These are phyloP conservation scores for Dactylellina drechsleri DNA, from an alignment of 2,329 filamentous ascomycete genomes.

Conservation along the genomic window DNA sequence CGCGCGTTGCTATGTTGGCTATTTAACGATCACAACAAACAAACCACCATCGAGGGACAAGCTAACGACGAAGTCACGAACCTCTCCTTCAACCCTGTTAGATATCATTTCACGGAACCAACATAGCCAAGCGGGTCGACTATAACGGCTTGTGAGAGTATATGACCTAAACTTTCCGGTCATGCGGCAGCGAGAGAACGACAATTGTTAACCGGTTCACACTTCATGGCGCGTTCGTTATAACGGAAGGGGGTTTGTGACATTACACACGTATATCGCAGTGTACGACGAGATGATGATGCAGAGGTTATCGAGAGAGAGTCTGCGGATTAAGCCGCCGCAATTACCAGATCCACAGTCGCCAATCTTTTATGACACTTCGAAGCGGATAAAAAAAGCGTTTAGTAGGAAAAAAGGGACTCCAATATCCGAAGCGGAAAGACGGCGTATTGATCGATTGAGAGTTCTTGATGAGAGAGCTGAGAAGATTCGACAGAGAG, in stretches of 20 bases:
- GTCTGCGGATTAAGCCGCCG: slow-evolving; percentile 27
- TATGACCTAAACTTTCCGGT: not conserved
- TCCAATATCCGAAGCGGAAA: slow-evolving; percentile 40
- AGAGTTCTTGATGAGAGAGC: slow-evolving; percentile 44
- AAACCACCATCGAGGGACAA: not conserved
- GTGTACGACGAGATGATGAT: slow-evolving; percentile 15
- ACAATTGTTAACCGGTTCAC: not conserved
- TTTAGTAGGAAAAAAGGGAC: slow-evolving; percentile 31
- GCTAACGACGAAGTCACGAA: too few relatives aligned
- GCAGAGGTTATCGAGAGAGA: slow-evolving; percentile 44
- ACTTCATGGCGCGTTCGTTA: slow-evolving; percentile 12
- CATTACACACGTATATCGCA: too few relatives aligned
- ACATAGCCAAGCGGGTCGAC: too few relatives aligned
- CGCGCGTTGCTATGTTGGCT: too few relatives aligned
- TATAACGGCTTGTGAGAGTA: not conserved
- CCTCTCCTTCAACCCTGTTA: too few relatives aligned
- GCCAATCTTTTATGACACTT: slow-evolving; percentile 47
- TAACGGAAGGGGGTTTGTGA: not conserved
- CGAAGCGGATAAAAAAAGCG: slow-evolving; percentile 49
- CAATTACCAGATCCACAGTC: not conserved
- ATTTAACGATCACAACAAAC: slow-evolving; percentile 10
- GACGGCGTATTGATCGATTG: slow-evolving; percentile 35
- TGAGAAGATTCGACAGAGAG: slow-evolving; percentile 44
- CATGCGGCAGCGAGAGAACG: not conserved
- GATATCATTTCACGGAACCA: too few relatives aligned